Evolutionary conservation across 2,329 filamentous ascomycete genomes (phyloP).

Genomic region (Sarocladium brachiariae): DNA sequence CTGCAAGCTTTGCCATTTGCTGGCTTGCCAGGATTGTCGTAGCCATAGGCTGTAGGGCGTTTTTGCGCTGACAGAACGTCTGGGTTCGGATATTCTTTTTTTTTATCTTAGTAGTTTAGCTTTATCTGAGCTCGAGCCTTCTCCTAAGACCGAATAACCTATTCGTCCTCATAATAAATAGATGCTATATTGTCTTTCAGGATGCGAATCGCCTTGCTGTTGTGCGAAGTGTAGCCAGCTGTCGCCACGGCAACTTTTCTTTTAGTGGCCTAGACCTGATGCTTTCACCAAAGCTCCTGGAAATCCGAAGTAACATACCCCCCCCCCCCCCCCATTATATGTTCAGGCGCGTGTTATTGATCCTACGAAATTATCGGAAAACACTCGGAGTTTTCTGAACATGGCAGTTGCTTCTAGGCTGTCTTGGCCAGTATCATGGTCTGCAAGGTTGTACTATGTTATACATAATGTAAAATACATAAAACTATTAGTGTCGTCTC

Average conservation of each 20-base stretch:
- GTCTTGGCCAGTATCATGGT: neutral
- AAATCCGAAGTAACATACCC: neutral
- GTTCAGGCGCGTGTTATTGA: neutral
- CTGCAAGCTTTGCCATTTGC: conserved; percentile 11
- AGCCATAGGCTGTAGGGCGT: conserved; percentile 5
- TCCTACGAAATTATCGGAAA: neutral
- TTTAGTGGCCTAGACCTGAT: neutral
- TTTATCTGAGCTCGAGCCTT: too few relatives aligned
- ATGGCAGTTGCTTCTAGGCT: neutral
- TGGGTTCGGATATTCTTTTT: too few relatives aligned
- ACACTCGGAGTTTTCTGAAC: neutral
- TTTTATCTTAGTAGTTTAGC: too few relatives aligned
- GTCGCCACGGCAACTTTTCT: neutral
- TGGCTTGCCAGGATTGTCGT: conserved; percentile 9
- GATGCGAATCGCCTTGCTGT: too few relatives aligned
- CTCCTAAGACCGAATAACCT: too few relatives aligned
- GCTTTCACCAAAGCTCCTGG: neutral
- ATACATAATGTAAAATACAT: neutral
- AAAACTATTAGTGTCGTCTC: neutral
- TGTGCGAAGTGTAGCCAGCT: neutral
- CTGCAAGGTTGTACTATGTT: neutral
- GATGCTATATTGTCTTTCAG: too few relatives aligned
- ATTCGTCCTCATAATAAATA: too few relatives aligned
- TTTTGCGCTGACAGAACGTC: neutral
- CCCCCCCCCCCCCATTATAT: too few relatives aligned